Evolutionary conservation across 139 green algal species (phyloP).

Genomic region (Chlorella sp.): DNA sequence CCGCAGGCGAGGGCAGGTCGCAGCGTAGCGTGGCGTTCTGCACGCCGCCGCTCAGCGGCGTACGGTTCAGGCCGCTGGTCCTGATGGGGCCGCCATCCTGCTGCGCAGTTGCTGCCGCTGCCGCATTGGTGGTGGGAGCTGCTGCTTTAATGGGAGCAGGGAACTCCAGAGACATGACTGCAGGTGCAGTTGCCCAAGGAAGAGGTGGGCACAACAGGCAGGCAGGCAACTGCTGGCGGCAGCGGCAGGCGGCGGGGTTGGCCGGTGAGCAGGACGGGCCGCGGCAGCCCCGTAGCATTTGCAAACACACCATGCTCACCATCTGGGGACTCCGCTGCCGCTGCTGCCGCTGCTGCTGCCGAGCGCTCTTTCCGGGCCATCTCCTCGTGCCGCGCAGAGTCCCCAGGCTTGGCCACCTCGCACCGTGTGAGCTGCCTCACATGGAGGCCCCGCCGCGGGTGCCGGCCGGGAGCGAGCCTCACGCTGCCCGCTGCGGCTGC

Average conservation of each 20-base stretch:
- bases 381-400: conserved; percentile 14
- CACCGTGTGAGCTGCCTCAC: conserved; percentile 6
- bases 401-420: conserved; percentile 28
- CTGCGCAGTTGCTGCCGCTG: not conserved
- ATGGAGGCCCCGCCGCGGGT: not conserved
- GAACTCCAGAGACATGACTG: conserved; percentile 39
- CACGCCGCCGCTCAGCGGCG: conserved; percentile 84
- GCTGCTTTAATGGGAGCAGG: too few relatives aligned
- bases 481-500: too few relatives aligned
- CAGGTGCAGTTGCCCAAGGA: not conserved
- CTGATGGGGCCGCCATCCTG: conserved; percentile 34
- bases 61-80: conserved; percentile 74
- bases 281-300: not conserved
- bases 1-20: conserved; percentile 83
- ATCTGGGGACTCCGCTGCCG: not conserved
- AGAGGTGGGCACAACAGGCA: not conserved
- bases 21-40: conserved; percentile 87
- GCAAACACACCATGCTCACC: not conserved
- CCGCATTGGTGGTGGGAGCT: not conserved
- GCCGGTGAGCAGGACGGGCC: not conserved
- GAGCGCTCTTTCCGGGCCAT: not conserved
- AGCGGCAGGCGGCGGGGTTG: not conserved
- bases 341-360: not conserved
- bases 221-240: not conserved
- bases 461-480: not conserved